Percentiles rank a stretch among this genome's conserved stretches.
Evolutionary conservation across 208 protist genomes (phyloP).

Genomic region (Leishmania guyanensis): DNA sequence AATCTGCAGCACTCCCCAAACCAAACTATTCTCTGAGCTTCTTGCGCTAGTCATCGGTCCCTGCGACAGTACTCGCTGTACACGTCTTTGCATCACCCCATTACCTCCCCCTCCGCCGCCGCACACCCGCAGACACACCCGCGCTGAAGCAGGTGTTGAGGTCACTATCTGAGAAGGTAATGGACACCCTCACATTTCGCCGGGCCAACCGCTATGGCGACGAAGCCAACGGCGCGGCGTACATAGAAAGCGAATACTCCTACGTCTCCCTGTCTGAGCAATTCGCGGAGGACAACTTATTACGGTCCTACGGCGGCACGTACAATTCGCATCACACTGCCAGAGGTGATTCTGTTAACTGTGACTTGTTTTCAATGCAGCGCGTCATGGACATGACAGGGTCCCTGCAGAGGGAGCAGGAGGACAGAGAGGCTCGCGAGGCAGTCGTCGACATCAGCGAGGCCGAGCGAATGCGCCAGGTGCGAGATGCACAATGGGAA

Average conservation of each 20-base stretch:
- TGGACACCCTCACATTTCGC: constrained; percentile 7
- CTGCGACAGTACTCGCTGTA: neutral
- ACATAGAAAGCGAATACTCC: constrained; percentile 18
- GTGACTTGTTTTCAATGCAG: constrained; percentile 19
- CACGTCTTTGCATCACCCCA: neutral
- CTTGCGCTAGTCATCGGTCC: neutral
- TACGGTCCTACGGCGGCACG: neutral
- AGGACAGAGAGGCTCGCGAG: constrained; percentile 7
- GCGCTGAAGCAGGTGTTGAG: neutral
- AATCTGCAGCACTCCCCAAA: neutral
- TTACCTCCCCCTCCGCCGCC: neutral
- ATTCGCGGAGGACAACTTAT: neutral
- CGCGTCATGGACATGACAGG: constrained; percentile 23
- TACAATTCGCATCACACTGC: neutral
- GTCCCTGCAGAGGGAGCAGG: constrained; percentile 26
- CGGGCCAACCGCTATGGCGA: constrained; percentile 17
- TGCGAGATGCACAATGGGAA: constrained; percentile 38
- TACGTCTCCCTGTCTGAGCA: neutral
- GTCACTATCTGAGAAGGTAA: neutral
- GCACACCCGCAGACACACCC: neutral
- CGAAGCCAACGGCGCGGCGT: constrained; percentile 20
- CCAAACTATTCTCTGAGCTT: neutral
- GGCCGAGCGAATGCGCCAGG: constrained; percentile 21
- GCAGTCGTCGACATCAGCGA: neutral
- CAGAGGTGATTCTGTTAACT: neutral